phyloP scores from a whole-genome alignment of 1,139 yeast genomes.

The Blastobotrys buckinghamii region DNA sequence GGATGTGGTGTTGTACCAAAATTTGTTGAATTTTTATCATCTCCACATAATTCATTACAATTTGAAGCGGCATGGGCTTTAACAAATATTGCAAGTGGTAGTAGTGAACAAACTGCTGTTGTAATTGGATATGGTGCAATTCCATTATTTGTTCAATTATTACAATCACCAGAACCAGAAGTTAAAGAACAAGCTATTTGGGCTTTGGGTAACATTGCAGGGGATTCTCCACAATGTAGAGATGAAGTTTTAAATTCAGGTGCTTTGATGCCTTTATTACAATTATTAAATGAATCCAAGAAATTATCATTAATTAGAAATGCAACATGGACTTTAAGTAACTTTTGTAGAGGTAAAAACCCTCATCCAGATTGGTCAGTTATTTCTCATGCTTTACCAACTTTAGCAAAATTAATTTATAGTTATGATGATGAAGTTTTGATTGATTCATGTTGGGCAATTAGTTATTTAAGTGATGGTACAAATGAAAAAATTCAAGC shows the following conservation, averaged over 20 bases:
- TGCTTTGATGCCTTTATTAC: slow-evolving; percentile 85
- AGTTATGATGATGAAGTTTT: slow-evolving; percentile 89
- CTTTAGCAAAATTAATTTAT: slow-evolving; percentile 83
- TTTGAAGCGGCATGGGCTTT: slow-evolving; percentile 99
- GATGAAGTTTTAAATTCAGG: slow-evolving; percentile 79
- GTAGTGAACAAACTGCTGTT: slow-evolving; percentile 78
- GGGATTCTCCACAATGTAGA: slow-evolving; percentile 86
- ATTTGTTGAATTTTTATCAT: slow-evolving; percentile 78
- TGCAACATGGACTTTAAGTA: slow-evolving; percentile 96
- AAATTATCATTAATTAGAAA: slow-evolving; percentile 81
- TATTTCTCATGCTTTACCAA: slow-evolving; percentile 84
- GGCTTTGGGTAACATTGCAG: slow-evolving; percentile 99
- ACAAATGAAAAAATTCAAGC: slow-evolving; percentile 91
- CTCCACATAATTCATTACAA: slow-evolving; percentile 78
- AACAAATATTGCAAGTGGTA: slow-evolving; percentile 96
- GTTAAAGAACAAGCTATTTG: slow-evolving; percentile 98
- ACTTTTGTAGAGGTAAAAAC: slow-evolving; percentile 91
- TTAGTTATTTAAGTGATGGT: slow-evolving; percentile 90
- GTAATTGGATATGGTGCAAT: slow-evolving; percentile 94
- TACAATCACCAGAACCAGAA: slow-evolving; percentile 76
- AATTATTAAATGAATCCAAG: slow-evolving; percentile 71
- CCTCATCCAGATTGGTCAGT: slow-evolving; percentile 95
- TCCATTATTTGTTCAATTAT: slow-evolving; percentile 78
- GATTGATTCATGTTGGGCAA: slow-evolving; percentile 99
- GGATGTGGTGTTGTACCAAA: slow-evolving; percentile 90